A percentile compares a stretch with the other conserved stretches of the same genome.
Conservation (phyloP, 129 eudicot genomes). For the Erigeron canadensis region DNA sequence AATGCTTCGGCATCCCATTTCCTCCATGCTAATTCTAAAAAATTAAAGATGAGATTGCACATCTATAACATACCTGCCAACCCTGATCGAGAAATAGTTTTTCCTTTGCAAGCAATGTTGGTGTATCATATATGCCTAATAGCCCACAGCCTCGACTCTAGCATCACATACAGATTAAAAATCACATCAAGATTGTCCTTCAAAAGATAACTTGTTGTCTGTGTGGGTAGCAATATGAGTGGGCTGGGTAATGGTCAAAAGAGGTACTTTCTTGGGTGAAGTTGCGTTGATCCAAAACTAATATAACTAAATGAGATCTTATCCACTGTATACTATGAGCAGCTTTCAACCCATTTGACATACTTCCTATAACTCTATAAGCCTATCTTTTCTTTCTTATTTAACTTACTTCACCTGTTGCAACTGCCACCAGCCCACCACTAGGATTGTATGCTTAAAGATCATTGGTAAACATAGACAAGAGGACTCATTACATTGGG, state of each 20-base stretch:
- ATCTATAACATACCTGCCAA: constrained; percentile 77
- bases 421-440: too few species aligned
- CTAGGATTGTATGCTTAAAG: too few species aligned
- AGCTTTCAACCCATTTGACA: too few species aligned
- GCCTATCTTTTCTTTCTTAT: too few species aligned
- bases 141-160: constrained; percentile 97
- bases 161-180: constrained; percentile 3
- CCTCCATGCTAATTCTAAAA: background rate
- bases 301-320: too few species aligned
- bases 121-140: constrained; percentile 86
- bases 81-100: constrained; percentile 89
- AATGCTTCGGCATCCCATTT: background rate
- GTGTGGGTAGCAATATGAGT: background rate
- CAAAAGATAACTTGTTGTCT: constrained; percentile 7
- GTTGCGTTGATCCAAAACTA: too few species aligned
- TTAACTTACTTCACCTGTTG: too few species aligned
- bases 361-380: too few species aligned
- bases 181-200: constrained; percentile 14
- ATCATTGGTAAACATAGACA: background rate
- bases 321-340: too few species aligned
- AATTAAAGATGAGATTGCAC: background rate
- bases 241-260: too few species aligned
- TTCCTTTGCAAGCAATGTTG: constrained; percentile 86
- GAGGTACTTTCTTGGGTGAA: too few species aligned
- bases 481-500: background rate